Evolutionary conservation across 2,329 filamentous ascomycete genomes (phyloP).

Genomic region (Colletotrichum falcatum): DNA sequence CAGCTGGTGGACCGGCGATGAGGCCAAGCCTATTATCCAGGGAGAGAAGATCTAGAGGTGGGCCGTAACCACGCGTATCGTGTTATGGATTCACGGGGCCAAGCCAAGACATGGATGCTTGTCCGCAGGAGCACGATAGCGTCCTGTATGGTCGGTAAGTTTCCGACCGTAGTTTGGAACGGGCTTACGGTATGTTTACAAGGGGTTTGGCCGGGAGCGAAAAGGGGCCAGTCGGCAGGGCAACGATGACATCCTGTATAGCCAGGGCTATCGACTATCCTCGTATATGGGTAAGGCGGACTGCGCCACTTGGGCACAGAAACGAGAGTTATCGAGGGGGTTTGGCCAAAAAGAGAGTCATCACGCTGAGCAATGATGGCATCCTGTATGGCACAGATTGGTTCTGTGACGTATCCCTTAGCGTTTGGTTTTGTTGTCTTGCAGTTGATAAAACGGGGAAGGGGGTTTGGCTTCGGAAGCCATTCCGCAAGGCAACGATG

Average conservation of each 20-base stretch:
- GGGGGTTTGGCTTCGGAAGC: constrained; percentile 34
- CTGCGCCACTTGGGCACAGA: constrained; percentile 5
- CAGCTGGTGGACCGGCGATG: constrained; percentile 88
- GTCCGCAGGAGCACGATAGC: constrained; percentile 51
- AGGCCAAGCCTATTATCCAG: constrained; percentile 80
- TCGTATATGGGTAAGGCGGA: constrained; percentile 2
- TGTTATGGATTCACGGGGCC: constrained; percentile 30
- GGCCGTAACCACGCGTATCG: not conserved
- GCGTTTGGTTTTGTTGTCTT: constrained; percentile 20
- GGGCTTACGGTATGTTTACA: constrained; percentile 26
- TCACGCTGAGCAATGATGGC: constrained; percentile 42
- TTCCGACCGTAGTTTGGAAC: constrained; percentile 40
- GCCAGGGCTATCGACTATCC: constrained; percentile 20
- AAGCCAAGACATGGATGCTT: constrained; percentile 38
- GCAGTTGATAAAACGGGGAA: not conserved
- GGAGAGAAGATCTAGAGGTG: constrained; percentile 63
- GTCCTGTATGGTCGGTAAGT: constrained; percentile 45
- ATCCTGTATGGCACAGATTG: constrained; percentile 36
- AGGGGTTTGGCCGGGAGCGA: constrained; percentile 41
- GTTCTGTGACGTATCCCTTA: constrained; percentile 33
- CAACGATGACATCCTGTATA: constrained; percentile 48
- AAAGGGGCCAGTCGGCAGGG: constrained; percentile 44
- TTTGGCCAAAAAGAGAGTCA: constrained; percentile 36
- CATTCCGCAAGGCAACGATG: constrained; percentile 43
- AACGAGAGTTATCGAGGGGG: constrained; percentile 17